Percentiles rank a stretch among this genome's conserved stretches.
These are phyloP conservation scores for Cladophialophora yegresii DNA, from an alignment of 2,329 filamentous ascomycete genomes.

Conservation along the genomic window DNA sequence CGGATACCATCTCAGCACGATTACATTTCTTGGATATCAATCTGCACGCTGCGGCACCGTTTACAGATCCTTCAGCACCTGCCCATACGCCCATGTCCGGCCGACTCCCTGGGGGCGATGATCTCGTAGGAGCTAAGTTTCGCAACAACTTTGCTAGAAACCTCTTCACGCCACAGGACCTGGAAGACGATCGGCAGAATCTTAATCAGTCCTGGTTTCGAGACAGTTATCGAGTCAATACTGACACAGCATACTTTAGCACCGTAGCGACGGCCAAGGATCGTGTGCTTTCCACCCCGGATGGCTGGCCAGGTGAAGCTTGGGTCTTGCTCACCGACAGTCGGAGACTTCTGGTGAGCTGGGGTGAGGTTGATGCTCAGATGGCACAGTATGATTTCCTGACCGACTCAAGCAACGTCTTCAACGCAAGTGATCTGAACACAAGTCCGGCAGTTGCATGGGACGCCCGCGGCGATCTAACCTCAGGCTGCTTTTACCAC, in stretches of 20 bases:
- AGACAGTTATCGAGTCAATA: conserved; percentile 16
- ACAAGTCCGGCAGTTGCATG: conserved; percentile 24
- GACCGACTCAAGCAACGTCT: conserved; percentile 56
- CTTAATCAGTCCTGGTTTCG: conserved; percentile 60
- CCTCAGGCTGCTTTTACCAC: conserved; percentile 58
- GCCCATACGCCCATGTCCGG: conserved; percentile 46
- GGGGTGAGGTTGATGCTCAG: conserved; percentile 60
- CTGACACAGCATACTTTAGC: conserved; percentile 54
- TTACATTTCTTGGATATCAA: conserved; percentile 59
- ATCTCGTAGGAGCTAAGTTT: conserved; percentile 53
- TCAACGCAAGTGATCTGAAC: conserved; percentile 50
- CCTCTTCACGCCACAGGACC: conserved; percentile 56
- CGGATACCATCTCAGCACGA: conserved; percentile 58
- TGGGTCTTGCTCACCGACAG: conserved; percentile 58
- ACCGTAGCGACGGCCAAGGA: conserved; percentile 36
- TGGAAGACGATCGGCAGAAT: conserved; percentile 56
- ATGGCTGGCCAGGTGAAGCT: conserved; percentile 66
- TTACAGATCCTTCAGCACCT: conserved; percentile 46
- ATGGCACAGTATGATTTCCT: conserved; percentile 59
- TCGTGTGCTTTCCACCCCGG: conserved; percentile 47
- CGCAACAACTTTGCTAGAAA: conserved; percentile 43
- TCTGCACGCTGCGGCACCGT: conserved; percentile 58
- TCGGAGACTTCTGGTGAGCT: conserved; percentile 58
- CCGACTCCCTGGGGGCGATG: conserved; percentile 49
- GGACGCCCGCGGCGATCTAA: conserved; percentile 46